Evolutionary conservation across 306 rosid species (phyloP), one percentile per base, ranked within the genome.

Genomic region (Acacia melanoxylon): DNA sequence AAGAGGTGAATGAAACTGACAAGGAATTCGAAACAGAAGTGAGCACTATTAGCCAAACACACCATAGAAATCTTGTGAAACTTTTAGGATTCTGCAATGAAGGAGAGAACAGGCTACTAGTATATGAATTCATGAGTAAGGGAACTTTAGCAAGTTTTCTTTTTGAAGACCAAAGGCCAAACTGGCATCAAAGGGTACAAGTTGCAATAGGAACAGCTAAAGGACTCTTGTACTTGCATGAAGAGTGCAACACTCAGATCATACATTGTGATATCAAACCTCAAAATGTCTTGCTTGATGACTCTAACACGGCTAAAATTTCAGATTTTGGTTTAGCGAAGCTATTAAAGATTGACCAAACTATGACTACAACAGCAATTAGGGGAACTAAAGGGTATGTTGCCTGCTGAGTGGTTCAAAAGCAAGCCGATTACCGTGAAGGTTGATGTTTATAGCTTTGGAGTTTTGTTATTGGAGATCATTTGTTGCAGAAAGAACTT

Each of bases 201-300:
- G 73, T 80, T 45, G 79, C 83, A 3, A 41, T 72, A 56, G 79
- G 62, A 73, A 72, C 20, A 59, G 79, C 31, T 10, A 61, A 62
- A 59, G 83, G 83, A 22, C 65, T 80, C 5, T 33, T 62, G 16
- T 80, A 80, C n/a, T 67, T 80, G 27, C 83, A 80, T 13, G 83
- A 80, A 31, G 83, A 80, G 11, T 80, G 83, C 27, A 25, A 14
- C 20, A 72, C 66, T 17, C 79, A 72, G 13, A 80, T 72, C 12
- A 80, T 72, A 16, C 79, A 80, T 1, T 80, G 83, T 80, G 83
- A 80, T 58, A 80, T 80, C 73, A 80, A 80, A n/a, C 83, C 83
- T 17, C 83, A 80, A 46, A 80, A 80, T 2, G 17, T 80, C 41
- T 27, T 80, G 20, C 78, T 80, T n/a, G 83, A 80, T 52, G 40